Percentiles rank a stretch among this genome's conserved stretches.
phyloP scores from a whole-genome alignment of 352 stramenopile genomes.

The Pythium sp. region DNA sequence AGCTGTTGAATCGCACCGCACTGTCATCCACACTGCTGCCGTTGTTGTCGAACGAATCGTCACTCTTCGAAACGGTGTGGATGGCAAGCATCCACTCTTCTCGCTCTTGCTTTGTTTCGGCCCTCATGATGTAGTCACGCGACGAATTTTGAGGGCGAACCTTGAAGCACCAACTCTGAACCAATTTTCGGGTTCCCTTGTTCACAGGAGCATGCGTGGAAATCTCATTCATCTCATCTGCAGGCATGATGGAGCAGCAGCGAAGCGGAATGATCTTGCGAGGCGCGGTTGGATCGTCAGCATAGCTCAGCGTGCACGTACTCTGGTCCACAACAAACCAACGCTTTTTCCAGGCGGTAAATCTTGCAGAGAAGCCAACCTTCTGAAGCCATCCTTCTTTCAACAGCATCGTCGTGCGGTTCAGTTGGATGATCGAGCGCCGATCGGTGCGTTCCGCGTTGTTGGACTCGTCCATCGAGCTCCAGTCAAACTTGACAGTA shows the following conservation, averaged over 20 bases:
- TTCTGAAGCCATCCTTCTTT: conserved; percentile 87
- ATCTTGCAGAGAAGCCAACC: conserved; percentile 64
- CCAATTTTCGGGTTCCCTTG: conserved; percentile 75
- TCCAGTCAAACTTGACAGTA: conserved; percentile 79
- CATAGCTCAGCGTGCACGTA: conserved; percentile 78
- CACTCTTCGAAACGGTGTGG: conserved; percentile 66
- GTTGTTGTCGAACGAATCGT: conserved; percentile 43
- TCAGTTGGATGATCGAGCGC: conserved; percentile 50
- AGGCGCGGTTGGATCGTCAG: conserved; percentile 57
- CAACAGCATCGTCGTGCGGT: conserved; percentile 51
- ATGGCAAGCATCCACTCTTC: conserved; percentile 89
- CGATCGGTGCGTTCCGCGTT: conserved; percentile 38
- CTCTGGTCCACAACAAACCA: conserved; percentile 83
- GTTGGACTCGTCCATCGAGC: conserved; percentile 20
- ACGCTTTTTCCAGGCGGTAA: conserved; percentile 69
- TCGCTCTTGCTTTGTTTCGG: conserved; percentile 87
- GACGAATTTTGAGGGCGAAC: conserved; percentile 70
- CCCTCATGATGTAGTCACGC: conserved; percentile 81
- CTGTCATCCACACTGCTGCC: conserved; percentile 24
- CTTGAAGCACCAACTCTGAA: conserved; percentile 87
- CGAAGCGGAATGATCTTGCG: conserved; percentile 73
- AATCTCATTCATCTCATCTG: conserved; percentile 85
- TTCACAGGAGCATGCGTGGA: conserved; percentile 86
- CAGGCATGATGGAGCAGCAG: conserved; percentile 65
- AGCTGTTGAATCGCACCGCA: conserved; percentile 8